Base-by-base conservation (phyloP, 352 stramenopile species). In the Globisporangium viniferum region DNA sequence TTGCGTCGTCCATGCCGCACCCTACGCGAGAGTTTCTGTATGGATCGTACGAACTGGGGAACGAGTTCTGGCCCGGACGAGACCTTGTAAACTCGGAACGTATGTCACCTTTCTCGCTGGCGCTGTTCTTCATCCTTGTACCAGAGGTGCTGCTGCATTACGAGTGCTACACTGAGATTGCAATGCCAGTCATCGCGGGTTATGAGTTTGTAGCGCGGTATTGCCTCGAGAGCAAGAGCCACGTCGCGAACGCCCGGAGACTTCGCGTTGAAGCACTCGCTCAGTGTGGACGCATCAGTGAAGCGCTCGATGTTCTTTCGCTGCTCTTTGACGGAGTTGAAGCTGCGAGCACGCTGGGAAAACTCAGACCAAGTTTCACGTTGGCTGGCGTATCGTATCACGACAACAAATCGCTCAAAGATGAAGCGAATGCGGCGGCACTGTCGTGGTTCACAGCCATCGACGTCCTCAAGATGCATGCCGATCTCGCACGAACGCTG, bases 1-100 rank as follows among this genome's bases (percentile, higher is more conserved):
- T 88, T 35, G 75, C 73, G 15, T 86, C 81, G 14, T 86, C 87
- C 3, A 22, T 93, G 31, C 81, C 81, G 8, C 86, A 92, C 20
- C 88, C 86, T 7, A 80, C 74, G 1, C 75, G 78, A 71, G 70
- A 61, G 5, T 93, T 84, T 56, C 64, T 91, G 35, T 92, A 78
- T n/a, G 82, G 83, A 12, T 77, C 73, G 18, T 91, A 93, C 59
- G 66, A 72, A 44, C 62, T 91, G 2, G 64, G 70, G n/a, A 71
- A 74, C 0, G 72, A 89, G 14, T 71, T 93, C 15, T 93, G 83
- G 86, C 82, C 80, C 18, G 82, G 78, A 18, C 68, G 83, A 57
- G 75, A 87, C 31, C 59, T 92, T 4, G 39, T 69, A 3, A 81
- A 87, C 35, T 54, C 66, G 0, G 80, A 93, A 54, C 71, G 73